Percentiles rank a stretch among this genome's conserved stretches.
phyloP scores from a whole-genome alignment of 2,329 filamentous ascomycete genomes.

The Aspergillus sp. region DNA sequence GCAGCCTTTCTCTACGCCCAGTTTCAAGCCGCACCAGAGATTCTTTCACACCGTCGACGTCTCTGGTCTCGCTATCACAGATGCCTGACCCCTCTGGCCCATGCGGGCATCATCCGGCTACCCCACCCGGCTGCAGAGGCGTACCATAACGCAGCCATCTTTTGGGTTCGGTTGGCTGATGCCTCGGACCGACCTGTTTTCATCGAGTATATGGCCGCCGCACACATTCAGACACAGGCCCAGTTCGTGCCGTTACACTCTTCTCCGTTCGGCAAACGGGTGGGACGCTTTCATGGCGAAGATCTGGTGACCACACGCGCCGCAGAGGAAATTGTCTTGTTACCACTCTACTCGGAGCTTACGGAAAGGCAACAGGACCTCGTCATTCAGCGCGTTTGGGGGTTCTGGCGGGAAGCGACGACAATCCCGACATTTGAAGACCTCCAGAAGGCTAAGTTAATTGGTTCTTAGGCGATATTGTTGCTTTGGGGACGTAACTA shows the following conservation, averaged over 20 bases:
- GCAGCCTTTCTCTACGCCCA: constrained; percentile 18
- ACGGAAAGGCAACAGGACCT: background rate
- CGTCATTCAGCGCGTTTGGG: background rate
- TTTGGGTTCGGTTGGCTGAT: constrained; percentile 4
- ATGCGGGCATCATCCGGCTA: background rate
- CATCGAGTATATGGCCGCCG: background rate
- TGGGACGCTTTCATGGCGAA: constrained; percentile 4
- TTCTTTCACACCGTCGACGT: constrained; percentile 2
- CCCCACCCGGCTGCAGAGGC: background rate
- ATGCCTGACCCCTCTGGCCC: constrained; percentile 1
- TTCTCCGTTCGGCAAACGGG: background rate
- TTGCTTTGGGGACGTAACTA: no score
- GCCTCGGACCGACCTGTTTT: background rate
- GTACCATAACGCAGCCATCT: constrained; percentile 8
- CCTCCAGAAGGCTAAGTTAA: no score
- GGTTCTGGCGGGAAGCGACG: background rate
- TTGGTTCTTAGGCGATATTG: background rate
- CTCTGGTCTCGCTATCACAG: constrained; percentile 12
- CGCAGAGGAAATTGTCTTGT: constrained; percentile 1
- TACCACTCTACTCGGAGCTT: background rate
- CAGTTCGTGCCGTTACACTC: constrained; percentile 12
- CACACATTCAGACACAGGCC: background rate
- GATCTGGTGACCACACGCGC: constrained; percentile 1
- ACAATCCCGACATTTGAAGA: no score
- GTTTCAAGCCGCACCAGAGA: constrained; percentile 11